Base-by-base conservation (phyloP, 1,284 basidiomycete genomes). In the Gomphus sp. region DNA sequence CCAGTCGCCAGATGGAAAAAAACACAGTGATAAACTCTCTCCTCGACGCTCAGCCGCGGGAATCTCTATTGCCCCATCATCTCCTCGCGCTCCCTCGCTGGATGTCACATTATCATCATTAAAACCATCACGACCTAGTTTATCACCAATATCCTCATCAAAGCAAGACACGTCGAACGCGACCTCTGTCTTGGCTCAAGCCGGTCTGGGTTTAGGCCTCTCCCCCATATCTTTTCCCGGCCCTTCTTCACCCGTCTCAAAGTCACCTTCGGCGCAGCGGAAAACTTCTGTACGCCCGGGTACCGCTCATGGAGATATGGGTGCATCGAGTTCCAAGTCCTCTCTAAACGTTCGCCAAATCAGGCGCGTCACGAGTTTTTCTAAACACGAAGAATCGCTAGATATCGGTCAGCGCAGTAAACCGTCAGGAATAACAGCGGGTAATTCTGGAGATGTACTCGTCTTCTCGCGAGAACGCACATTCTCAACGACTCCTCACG, bases 171-270 rank as follows among this genome's bases (percentile, higher is more conserved):
- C 16, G 36, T 64, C 65, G 36, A 72, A 72, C 51, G 72, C 81
- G 7, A 75, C 80, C 31, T 64, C 74, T 18, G 75, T 74, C 39
- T 72, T 83, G 22, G 81, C 80, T 36, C 81, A 81, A 48, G 78
- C 83, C n/a, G 73, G 79, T 3, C 67, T 85, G 43, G 82, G 81
- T 3, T 67, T 85, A 16, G 80, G 82, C 43, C 70, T 85, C 36
- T 76, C 80, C 37, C 79, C 78, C 66, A 73, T 76, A 1, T 25
- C 44, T 50, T 73, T 80, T 61, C 76, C 80, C 16, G 69, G 67
- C 48, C 66, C 72, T 48, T 63, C 68, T 9, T 73, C 81, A 28
- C 64, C 75, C 4, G 45, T 33, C 31, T 37, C 31, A 22, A 56
- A 44, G 55, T 36, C 14, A 6, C 18, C 11, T 12, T 52, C 56